A percentile compares a stretch with the other conserved stretches of the same genome.
Evolutionary conservation across 306 rosid species (phyloP).

Genomic region (Vicia sativa): DNA sequence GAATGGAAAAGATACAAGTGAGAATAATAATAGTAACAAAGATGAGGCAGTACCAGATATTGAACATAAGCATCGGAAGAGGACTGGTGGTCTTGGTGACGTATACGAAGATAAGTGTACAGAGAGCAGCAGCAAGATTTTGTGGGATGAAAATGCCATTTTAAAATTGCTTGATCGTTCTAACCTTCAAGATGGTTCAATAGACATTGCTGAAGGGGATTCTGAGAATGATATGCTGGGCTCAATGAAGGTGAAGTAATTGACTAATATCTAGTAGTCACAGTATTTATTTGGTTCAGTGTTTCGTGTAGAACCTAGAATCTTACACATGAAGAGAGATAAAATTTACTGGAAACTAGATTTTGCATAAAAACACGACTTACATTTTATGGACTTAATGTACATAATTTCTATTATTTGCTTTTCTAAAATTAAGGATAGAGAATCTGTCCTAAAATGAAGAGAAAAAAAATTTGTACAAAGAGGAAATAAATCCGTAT

Average conservation of each 20-base stretch:
- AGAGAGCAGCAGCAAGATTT: conserved; percentile 70
- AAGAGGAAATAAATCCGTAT: background rate
- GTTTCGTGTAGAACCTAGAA: conserved; percentile 35
- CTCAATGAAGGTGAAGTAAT: conserved; percentile 79
- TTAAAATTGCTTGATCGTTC: conserved; percentile 92
- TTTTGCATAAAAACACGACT: conserved; percentile 2
- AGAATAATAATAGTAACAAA: conserved; percentile 66
- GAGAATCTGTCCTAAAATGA: conserved; percentile 5
- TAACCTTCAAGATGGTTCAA: conserved; percentile 75
- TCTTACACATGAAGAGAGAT: conserved; percentile 1
- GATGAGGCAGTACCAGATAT: conserved; percentile 70
- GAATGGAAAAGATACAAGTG: conserved; percentile 66
- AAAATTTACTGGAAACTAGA: conserved; percentile 2
- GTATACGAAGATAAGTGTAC: conserved; percentile 94
- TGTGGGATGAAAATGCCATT: conserved; percentile 98
- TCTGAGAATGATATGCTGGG: conserved; percentile 95
- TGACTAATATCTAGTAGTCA: conserved; percentile 34
- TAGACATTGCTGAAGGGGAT: conserved; percentile 87
- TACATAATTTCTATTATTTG: conserved; percentile 2
- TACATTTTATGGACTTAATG: conserved; percentile 6
- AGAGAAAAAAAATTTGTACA: background rate
- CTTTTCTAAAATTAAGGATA: background rate
- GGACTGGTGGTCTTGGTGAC: conserved; percentile 93
- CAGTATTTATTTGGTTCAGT: conserved; percentile 7
- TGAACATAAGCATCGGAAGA: conserved; percentile 88